Conservation (phyloP, 139 green algal species). For the Chlamydomonas sphaeroides region DNA sequence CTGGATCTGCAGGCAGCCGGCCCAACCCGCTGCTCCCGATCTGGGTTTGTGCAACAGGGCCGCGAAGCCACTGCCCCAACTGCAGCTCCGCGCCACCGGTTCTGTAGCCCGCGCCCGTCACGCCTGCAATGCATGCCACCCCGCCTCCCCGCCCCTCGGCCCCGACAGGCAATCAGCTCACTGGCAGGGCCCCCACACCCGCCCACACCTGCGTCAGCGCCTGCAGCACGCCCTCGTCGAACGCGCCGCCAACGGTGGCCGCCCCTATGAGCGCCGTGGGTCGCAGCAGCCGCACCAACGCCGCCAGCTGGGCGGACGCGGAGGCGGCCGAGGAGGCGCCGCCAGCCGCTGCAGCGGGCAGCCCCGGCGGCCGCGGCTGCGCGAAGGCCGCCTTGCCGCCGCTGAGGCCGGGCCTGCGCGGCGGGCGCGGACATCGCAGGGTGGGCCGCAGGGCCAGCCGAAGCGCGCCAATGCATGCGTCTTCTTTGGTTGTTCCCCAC, state of each 20-base stretch:
- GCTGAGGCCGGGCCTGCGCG: neutral
- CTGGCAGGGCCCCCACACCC: too few species aligned
- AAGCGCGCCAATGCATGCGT: too few species aligned
- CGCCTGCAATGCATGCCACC: too few species aligned
- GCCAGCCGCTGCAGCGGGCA: neutral
- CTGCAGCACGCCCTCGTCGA: slow-evolving; percentile 65
- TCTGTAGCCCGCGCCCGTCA: too few species aligned
- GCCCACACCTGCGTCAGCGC: slow-evolving; percentile 42
- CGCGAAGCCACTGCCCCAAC: neutral
- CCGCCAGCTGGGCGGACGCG: slow-evolving; percentile 38
- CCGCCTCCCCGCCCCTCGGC: neutral
- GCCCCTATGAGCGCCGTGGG: slow-evolving; percentile 74
- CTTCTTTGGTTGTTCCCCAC: too few species aligned
- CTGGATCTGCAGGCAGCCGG: neutral
- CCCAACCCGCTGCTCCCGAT: too few species aligned
- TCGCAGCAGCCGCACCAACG: slow-evolving; percentile 51
- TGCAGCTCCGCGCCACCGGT: too few species aligned
- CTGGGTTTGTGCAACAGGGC: neutral
- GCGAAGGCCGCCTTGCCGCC: neutral
- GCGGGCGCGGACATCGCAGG: too few species aligned
- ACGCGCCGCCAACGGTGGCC: slow-evolving; percentile 64
- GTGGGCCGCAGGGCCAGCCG: too few species aligned
- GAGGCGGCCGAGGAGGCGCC: neutral
- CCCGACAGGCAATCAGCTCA: too few species aligned
- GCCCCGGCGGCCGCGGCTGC: neutral